Base-by-base conservation (phyloP, 768 basidiomycete species). In the Chalciporus piperatus region DNA sequence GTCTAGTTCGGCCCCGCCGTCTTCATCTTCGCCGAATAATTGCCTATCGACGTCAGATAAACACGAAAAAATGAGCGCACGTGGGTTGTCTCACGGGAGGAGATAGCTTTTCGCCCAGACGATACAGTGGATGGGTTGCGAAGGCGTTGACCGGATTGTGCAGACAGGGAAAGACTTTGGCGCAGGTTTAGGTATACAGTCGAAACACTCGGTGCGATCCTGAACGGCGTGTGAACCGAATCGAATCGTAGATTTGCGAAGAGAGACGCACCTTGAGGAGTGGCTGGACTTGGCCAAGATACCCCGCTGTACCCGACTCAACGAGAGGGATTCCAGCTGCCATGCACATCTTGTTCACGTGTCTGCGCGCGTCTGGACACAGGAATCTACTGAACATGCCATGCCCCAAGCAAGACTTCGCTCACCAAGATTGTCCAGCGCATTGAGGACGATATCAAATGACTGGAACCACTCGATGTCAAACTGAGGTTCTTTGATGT, bases 61-160 rank as follows among this genome's bases (percentile, higher is more conserved):
- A 41, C 11, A 13, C 25, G 44, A 42, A 23, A 44, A 32, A 14
- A 23, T 0, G 42, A 16, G 44, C 2, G 6, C 19, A 6, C 19
- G 22, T 17, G 4, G 10, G 11, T 25, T 12, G 12, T 71, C 88
- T 64, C 59, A 92, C 95, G 89, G 85, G 61, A 98, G 81, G 12
- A 99, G 83, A 73, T 98, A 98, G 51, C 84, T 94, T 69, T 98
- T 99, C 27, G 92, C 93, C 97, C 97, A 99, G 3, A 98, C 95
- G 44, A 99, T 98, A 63, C 96, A 99, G 62, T 99, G 97, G 45
- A 98, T 97, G 0, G 97, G 93, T 57, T 96, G 95, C 51, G 89
- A 92, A 0, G 97, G 97, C 0, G 97, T 98, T 3, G 92, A 92
- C 35, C 96, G 85, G 58, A 99, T 98, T 0, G 97, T 98, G 68